Percentiles rank a stretch among this genome's conserved stretches.
These are phyloP conservation scores for Raffaelea deltoideospora DNA, from an alignment of 2,329 filamentous ascomycete genomes.

Conservation along the genomic window DNA sequence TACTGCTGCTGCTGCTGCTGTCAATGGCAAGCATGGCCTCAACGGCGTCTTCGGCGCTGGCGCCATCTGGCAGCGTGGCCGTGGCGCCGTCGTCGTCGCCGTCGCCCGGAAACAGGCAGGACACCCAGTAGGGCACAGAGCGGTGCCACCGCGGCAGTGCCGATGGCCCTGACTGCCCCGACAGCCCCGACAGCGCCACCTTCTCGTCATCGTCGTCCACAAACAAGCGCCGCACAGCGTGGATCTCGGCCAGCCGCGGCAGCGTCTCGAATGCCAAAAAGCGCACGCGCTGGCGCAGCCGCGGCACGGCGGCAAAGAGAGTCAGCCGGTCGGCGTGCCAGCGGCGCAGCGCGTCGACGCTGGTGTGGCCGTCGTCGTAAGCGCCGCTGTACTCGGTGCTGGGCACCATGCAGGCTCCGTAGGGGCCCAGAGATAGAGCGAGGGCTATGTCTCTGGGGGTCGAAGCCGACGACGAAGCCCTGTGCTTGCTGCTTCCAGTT, in stretches of 20 bases:
- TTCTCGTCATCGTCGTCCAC: not conserved
- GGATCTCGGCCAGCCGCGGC: constrained; percentile 45
- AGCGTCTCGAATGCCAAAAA: constrained; percentile 53
- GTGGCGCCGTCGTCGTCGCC: constrained; percentile 9
- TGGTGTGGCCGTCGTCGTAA: constrained; percentile 36
- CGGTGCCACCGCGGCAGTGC: constrained; percentile 16
- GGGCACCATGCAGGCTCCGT: constrained; percentile 52
- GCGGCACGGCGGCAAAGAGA: constrained; percentile 28
- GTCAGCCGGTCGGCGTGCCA: constrained; percentile 44
- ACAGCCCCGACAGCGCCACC: too few relatives aligned
- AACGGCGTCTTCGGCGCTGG: constrained; percentile 24
- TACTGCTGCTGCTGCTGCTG: too few relatives aligned
- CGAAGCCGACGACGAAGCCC: too few relatives aligned
- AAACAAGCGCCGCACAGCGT: constrained; percentile 30
- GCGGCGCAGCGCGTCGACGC: constrained; percentile 24
- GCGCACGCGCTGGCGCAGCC: constrained; percentile 25
- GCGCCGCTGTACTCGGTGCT: constrained; percentile 48
- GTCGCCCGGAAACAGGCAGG: constrained; percentile 45
- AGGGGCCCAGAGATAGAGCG: constrained; percentile 49
- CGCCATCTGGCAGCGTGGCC: constrained; percentile 41
- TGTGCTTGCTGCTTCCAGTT: too few relatives aligned
- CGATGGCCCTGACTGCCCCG: not conserved
- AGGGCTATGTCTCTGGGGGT: constrained; percentile 15
- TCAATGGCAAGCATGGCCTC: constrained; percentile 20
- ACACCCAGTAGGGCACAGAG: constrained; percentile 44